Base-by-base conservation (phyloP, 2,329 filamentous ascomycete genomes). In the Pseudogymnoascus destructans region DNA sequence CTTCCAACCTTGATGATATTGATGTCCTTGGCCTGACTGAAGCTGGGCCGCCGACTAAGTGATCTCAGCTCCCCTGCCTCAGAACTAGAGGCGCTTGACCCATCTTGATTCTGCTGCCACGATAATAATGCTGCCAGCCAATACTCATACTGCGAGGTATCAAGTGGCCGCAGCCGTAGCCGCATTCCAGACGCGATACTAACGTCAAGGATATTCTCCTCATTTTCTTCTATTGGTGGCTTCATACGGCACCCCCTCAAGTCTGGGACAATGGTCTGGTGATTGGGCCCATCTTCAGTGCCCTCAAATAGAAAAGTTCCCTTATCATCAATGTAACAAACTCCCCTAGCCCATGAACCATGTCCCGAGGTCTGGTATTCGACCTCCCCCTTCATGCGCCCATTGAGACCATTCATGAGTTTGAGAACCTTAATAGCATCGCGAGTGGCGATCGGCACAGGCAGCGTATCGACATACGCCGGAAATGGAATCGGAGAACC, bases 1-100 rank as follows among this genome's bases (percentile, higher is more conserved):
- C 90, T 91, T 58, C 90, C 93, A 54, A 96, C 89, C 69, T 97
- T 98, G 74, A 97, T 97, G 63, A 97, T 93, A 58, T 86, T 83
- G 3, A 82, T 80, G 62, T 89, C 85, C 67, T 85, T 93, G 19
- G 65, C 60, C 17, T 66, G 67, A 11, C 72, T 72, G 61, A 15
- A 75, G 75, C 63, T 75, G 73, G 57, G 78, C 69, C 61, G 77
- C 68, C 67, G 71, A 70, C 64, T 74, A 69, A 21, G 66, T 11
- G 33, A 55, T 38, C 35, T 32, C 49, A 35, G 7, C 5, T 57
- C 56, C n/a, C 33, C 33, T 17, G 25, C 15, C 2, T 40, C 36
- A 9, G 42, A 35, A 38, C 25, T 11, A 3, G 55, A 15, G n/a
- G 60, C 30, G 25, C 58, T 55, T 42, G 61, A 36, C 3, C 32